Evolutionary conservation across 2,329 filamentous ascomycete species (phyloP).

Genomic region (Calonectria pseudoturangicola): DNA sequence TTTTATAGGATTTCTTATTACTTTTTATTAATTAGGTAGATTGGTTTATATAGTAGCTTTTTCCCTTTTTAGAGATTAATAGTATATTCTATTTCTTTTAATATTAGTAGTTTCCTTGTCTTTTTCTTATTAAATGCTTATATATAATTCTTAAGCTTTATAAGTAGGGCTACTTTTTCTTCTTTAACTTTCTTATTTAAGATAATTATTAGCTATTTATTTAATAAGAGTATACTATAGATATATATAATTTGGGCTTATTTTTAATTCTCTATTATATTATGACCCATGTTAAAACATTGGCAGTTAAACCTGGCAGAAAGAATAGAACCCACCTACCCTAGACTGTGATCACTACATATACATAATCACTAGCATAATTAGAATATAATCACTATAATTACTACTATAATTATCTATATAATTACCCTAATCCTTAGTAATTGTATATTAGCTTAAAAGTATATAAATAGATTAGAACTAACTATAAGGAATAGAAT

Average conservation of each 20-base stretch:
- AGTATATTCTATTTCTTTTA: constrained; percentile 31
- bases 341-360: too few relatives aligned
- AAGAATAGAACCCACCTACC: too few relatives aligned
- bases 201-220: background rate
- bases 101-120: background rate
- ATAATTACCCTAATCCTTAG: too few relatives aligned
- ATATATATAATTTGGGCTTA: constrained; percentile 20
- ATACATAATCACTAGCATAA: too few relatives aligned
- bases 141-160: background rate
- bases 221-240: background rate
- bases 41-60: constrained; percentile 27
- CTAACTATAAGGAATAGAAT: too few relatives aligned
- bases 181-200: constrained; percentile 20
- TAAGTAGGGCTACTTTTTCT: background rate
- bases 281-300: too few relatives aligned
- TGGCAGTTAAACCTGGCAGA: too few relatives aligned
- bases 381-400: too few relatives aligned
- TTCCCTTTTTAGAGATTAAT: constrained; percentile 30
- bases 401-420: too few relatives aligned
- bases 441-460: too few relatives aligned
- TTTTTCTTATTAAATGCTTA: background rate
- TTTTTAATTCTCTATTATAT: constrained; percentile 10
- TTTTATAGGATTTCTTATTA: constrained; percentile 37
- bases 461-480: too few relatives aligned
- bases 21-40: constrained; percentile 35